A percentile compares a stretch with the other conserved stretches of the same genome.
phyloP scores from a whole-genome alignment of 208 protist species.

The Leishmania arabica region DNA sequence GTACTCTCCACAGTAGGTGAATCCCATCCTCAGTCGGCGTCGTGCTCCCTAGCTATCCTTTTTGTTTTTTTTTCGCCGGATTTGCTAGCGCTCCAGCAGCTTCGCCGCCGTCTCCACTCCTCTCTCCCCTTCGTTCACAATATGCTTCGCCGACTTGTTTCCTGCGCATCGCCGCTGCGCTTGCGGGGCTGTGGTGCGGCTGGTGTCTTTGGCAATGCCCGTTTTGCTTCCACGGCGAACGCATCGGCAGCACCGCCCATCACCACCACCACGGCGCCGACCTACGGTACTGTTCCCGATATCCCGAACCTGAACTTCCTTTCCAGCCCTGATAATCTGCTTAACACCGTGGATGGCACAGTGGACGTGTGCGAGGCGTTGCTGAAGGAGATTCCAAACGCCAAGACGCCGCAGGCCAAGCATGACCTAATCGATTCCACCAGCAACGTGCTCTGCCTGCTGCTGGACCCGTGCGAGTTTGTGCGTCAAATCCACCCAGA shows the following conservation, averaged over 20 bases:
- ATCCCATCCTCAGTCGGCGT: not conserved
- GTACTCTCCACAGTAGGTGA: not conserved
- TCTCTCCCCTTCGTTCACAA: not conserved
- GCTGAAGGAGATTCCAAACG: constrained; percentile 70
- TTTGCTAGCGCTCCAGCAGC: not conserved
- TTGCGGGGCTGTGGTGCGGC: not conserved
- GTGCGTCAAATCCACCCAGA: constrained; percentile 91
- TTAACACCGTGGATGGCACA: constrained; percentile 70
- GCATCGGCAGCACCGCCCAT: constrained; percentile 8
- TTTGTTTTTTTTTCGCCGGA: not conserved
- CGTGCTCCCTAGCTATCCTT: not conserved
- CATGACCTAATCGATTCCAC: constrained; percentile 93
- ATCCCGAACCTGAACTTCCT: constrained; percentile 86
- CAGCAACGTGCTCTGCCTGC: constrained; percentile 91
- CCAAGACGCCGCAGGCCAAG: constrained; percentile 69
- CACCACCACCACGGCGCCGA: not conserved
- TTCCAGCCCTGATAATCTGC: constrained; percentile 52
- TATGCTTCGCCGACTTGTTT: constrained; percentile 43
- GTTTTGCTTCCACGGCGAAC: not conserved
- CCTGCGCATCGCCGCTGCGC: not conserved
- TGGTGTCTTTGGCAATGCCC: not conserved
- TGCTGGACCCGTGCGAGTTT: constrained; percentile 93
- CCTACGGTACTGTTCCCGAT: constrained; percentile 32
- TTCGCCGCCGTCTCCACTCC: not conserved
- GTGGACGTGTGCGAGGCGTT: constrained; percentile 77